Evolutionary conservation across 2,329 filamentous ascomycete species (phyloP), one percentile per base, ranked within the genome.

Genomic region (Thelonectria olida): DNA sequence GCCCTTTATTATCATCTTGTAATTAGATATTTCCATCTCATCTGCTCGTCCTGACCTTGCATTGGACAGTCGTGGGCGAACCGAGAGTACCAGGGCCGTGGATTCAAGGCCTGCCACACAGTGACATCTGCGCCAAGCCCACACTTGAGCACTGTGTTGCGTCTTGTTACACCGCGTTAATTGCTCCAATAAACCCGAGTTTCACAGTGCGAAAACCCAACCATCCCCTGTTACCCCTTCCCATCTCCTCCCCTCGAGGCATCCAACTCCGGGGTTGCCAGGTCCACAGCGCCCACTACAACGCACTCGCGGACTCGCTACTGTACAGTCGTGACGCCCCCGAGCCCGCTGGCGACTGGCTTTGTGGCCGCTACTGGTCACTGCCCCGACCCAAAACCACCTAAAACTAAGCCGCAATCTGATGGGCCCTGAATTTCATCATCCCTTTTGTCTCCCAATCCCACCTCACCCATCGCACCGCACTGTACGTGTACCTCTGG

Each of bases 351-450:
- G 58, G 47, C 28, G 44, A 22, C 45, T 38, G 31, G 27, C 23
- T 41, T 25, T 41, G 34, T 20, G 20, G 42, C 42, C 42, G 42
- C 52, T 45, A 52, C 54, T 55, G 58, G 44, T 41, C 44, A 59
- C 59, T 59, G 54, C 52, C 58, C 53, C 54, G 59, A 64, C 58
- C 58, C 58, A 60, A 55, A 57, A 56, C 58, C 54, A 57, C 55
- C 62, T 50, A 62, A 64, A 57, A 50, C 62, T 50, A 64, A 64
- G 62, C 64, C 64, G 64, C 61, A 66, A 64, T 62, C 65, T 66
- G 63, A 63, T 58, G 65, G 61, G 66, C 67, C 64, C 61, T 67
- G 67, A 56, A 70, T 68, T 65, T 66, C 67, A 70, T 66, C 54
- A 66, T 72, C 69, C 69, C 69, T 70, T 72, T 71, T 65, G n/a